Evolutionary conservation across 208 protist species (phyloP).

Genomic region (Crithidia expoeki): DNA sequence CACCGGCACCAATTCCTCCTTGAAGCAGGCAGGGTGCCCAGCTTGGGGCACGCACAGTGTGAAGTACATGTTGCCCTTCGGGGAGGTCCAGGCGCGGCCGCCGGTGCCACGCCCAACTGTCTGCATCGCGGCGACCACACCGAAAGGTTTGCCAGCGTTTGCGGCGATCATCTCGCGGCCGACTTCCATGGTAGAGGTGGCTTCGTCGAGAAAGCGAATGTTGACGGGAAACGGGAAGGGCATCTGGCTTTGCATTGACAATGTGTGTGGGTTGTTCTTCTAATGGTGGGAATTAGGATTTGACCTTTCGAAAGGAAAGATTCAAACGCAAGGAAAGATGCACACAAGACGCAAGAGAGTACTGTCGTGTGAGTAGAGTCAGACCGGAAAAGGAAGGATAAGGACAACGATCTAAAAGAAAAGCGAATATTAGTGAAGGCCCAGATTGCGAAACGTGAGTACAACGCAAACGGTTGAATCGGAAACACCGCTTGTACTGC

Average conservation of each 20-base stretch:
- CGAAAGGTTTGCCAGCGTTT: constrained; percentile 40
- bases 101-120: constrained; percentile 55
- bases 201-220: constrained; percentile 53
- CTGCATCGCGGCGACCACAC: constrained; percentile 57
- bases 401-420: not conserved
- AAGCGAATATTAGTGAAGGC: not conserved
- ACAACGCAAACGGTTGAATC: no score
- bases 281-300: no score
- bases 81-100: constrained; percentile 67
- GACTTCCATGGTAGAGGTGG: constrained; percentile 68
- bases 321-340: not conserved
- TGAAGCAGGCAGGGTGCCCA: constrained; percentile 13
- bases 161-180: constrained; percentile 41
- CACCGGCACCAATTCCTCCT: constrained; percentile 47
- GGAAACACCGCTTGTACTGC: no score
- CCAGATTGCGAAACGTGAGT: no score
- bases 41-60: constrained; percentile 57
- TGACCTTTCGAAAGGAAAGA: not conserved
- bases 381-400: not conserved
- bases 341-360: not conserved
- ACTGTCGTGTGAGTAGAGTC: not conserved
- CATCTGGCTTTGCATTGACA: not conserved
- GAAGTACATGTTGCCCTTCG: constrained; percentile 78
- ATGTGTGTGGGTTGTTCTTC: not conserved
- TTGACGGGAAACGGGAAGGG: constrained; percentile 16